These are phyloP conservation scores for Sphagnum magellanicum DNA, from an alignment of 228 moss, liverwort and hornwort genomes.

Conservation along the genomic window DNA sequence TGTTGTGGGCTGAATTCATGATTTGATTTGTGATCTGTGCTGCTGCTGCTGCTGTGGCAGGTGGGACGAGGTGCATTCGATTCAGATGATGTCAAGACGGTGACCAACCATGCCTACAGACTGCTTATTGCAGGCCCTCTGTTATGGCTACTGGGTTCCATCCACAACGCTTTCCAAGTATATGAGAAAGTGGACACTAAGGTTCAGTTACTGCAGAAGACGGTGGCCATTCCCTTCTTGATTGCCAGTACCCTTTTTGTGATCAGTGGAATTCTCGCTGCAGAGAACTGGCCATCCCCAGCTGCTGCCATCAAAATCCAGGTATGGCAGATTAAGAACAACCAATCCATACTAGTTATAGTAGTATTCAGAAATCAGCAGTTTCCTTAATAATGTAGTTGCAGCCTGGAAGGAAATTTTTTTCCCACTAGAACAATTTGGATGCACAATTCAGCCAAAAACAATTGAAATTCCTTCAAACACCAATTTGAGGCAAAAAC, in stretches of 20 bases:
- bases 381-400: too few relatives aligned
- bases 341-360: too few relatives aligned
- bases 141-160: conserved; percentile 55
- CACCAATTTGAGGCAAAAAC: too few relatives aligned
- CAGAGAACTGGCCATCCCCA: conserved; percentile 24
- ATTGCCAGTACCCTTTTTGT: conserved; percentile 52
- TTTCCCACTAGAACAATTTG: too few relatives aligned
- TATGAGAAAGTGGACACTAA: conserved; percentile 34
- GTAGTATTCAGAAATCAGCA: too few relatives aligned
- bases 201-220: conserved; percentile 60
- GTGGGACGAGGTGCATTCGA: conserved; percentile 27
- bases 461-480: too few relatives aligned
- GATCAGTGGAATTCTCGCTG: conserved; percentile 37
- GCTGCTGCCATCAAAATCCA: conserved; percentile 10
- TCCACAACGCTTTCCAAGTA: conserved; percentile 62
- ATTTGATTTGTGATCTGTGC: not conserved
- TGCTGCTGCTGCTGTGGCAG: conserved; percentile 14
- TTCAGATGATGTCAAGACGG: not conserved
- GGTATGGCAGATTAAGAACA: conserved; percentile 5
- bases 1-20: not conserved
- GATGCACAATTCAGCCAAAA: too few relatives aligned
- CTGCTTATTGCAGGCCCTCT: conserved; percentile 40
- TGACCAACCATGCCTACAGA: conserved; percentile 22
- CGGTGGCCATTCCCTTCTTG: conserved; percentile 45
- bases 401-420: too few relatives aligned